Evolutionary conservation across 441 rosid genomes (phyloP).

Genomic region (Gossypium schwendimanii): DNA sequence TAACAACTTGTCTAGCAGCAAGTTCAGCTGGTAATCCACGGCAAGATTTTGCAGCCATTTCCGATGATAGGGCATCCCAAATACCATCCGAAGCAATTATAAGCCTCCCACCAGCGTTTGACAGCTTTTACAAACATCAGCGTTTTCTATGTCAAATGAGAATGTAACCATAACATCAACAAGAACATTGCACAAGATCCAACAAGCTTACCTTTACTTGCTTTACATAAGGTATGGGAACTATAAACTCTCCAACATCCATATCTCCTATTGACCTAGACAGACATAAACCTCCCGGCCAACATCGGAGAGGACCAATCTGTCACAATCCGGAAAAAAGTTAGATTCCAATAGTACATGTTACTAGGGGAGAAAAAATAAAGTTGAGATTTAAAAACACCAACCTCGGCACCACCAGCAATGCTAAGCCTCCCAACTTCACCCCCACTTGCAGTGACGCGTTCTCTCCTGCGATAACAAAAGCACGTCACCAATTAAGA

Average conservation of each 20-base stretch:
- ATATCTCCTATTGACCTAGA: conserved; percentile 89
- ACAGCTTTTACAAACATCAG: conserved; percentile 37
- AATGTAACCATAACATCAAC: background rate
- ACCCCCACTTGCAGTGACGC: conserved; percentile 89
- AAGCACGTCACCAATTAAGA: background rate
- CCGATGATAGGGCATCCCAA: conserved; percentile 82
- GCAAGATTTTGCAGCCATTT: conserved; percentile 59
- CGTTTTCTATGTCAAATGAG: background rate
- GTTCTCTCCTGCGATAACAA: conserved; percentile 54
- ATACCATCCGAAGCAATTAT: conserved; percentile 87
- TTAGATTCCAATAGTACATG: background rate
- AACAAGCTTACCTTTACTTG: conserved; percentile 66
- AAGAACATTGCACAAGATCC: background rate
- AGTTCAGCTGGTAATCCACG: conserved; percentile 80
- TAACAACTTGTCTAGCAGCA: conserved; percentile 84
- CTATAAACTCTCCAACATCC: conserved; percentile 95
- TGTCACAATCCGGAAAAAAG: conserved; percentile 19
- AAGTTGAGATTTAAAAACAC: background rate
- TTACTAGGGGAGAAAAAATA: background rate
- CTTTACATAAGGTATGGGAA: conserved; percentile 80
- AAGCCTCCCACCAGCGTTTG: conserved; percentile 81
- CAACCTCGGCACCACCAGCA: conserved; percentile 74
- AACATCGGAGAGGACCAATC: conserved; percentile 88
- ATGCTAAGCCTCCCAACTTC: conserved; percentile 87
- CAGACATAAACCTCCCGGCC: conserved; percentile 94